Evolutionary conservation across 352 stramenopile species (phyloP), one percentile per base, ranked within the genome.

Genomic region (Aphanomyces cochlioides): DNA sequence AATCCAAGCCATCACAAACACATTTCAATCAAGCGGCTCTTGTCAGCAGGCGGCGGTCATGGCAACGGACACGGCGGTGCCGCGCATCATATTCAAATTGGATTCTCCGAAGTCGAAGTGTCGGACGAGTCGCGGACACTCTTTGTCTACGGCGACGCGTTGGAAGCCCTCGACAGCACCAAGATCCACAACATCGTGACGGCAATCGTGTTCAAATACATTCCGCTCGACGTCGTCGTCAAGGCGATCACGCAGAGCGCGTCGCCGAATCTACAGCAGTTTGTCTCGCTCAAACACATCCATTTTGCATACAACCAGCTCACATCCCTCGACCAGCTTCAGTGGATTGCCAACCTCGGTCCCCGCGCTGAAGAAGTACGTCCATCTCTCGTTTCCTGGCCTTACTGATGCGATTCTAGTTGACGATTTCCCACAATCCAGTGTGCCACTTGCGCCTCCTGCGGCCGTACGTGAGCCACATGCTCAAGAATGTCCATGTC

Each of bases 41-140:
- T 61, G 54, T 28, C 54, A 13, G n/a, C 59, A 12, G 28, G 28
- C 28, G 28, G 28, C 28, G 28, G 28, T 28, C 28, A 28, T 28
- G 28, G n/a, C n/a, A n/a, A n/a, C n/a, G n/a, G 28, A 28, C 28
- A 28, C 28, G 28, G 28, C 28, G 28, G 28, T 28, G 79, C 66
- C 0, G 64, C 84, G 54, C 19, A 37, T 37, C 54, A 37, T 47
- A 88, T 85, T 71, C 80, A 81, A 47, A 72, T 77, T 3, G 82
- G 85, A 0, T 90, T 87, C 56, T 90, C 84, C 3, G 83, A 92
- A 56, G 77, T 93, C 56, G 84, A 93, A 56, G 79, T 93, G 1
- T 79, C 84, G 37, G 79, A 80, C 5, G 83, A 92, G n/a, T 84
- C 81, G 21, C 81, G 83, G 13, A 80, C 90, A 19, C 70, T 93